Conservation (phyloP, 2,329 filamentous ascomycete genomes). For the Lasiodiplodia sp. region DNA sequence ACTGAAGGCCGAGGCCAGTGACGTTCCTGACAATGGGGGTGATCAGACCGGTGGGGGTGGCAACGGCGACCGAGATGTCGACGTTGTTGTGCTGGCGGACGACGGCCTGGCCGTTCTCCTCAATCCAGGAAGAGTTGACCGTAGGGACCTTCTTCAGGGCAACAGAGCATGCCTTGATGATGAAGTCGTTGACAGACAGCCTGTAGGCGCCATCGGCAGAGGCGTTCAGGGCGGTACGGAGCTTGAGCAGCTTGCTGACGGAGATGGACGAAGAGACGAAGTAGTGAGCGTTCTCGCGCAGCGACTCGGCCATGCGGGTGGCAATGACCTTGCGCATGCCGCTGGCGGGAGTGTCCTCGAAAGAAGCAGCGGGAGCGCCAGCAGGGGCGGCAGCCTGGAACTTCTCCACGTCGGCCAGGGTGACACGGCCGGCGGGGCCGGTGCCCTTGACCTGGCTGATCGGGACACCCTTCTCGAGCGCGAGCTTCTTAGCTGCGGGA, state of each 20-base stretch:
- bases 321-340: slow-evolving; percentile 99
- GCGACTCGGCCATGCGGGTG: slow-evolving; percentile 84
- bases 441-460: slow-evolving; percentile 84
- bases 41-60: slow-evolving; percentile 92
- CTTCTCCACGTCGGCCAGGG: slow-evolving; percentile 93
- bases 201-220: slow-evolving; percentile 93
- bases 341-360: slow-evolving; percentile 82
- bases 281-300: slow-evolving; percentile 96
- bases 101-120: slow-evolving; percentile 75
- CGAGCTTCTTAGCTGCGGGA: slow-evolving; percentile 79
- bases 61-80: slow-evolving; percentile 94
- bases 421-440: slow-evolving; percentile 85
- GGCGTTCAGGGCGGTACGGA: slow-evolving; percentile 90
- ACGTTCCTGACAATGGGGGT: slow-evolving; percentile 95
- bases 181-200: slow-evolving; percentile 99
- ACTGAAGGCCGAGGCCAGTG: slow-evolving; percentile 83
- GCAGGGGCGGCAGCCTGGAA: slow-evolving; percentile 63
- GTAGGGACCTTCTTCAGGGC: slow-evolving; percentile 93
- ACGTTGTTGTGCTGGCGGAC: slow-evolving; percentile 94
- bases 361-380: slow-evolving; percentile 64
- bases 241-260: slow-evolving; percentile 93
- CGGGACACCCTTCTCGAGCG: slow-evolving; percentile 82
- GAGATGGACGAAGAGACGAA: slow-evolving; percentile 92
- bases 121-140: slow-evolving; percentile 93
- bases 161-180: slow-evolving; percentile 92